A percentile compares a stretch with the other conserved stretches of the same genome.
Evolutionary conservation across 2,329 filamentous ascomycete genomes (phyloP).

Genomic region (Fusarium fracticaudum): DNA sequence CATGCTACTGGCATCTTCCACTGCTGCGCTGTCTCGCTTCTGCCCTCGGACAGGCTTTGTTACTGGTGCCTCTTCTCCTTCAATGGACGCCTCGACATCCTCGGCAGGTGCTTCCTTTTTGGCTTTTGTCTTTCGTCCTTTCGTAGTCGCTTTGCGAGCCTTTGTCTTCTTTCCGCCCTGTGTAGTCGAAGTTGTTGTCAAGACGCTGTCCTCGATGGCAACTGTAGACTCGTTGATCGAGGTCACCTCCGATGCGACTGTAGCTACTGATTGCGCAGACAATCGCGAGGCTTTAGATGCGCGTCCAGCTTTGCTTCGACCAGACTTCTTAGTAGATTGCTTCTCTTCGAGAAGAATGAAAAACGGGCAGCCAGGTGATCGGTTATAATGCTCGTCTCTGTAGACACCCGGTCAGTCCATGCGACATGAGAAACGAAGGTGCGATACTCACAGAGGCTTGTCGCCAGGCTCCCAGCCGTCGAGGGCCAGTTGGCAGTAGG

Average conservation of each 20-base stretch:
- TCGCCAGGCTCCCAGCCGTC: slow-evolving; percentile 96
- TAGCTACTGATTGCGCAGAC: slow-evolving; percentile 67
- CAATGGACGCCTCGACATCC: slow-evolving; percentile 44
- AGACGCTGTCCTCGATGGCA: slow-evolving; percentile 66
- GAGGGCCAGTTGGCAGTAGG: slow-evolving; percentile 88
- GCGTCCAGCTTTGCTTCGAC: slow-evolving; percentile 62
- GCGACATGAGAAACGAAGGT: not conserved
- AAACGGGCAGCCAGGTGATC: slow-evolving; percentile 83
- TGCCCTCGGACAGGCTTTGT: slow-evolving; percentile 60
- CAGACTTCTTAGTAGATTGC: slow-evolving; percentile 63
- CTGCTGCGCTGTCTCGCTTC: slow-evolving; percentile 71
- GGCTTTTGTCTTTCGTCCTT: slow-evolving; percentile 47
- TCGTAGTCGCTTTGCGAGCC: slow-evolving; percentile 60
- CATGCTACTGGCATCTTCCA: slow-evolving; percentile 58
- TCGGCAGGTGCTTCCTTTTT: slow-evolving; percentile 66
- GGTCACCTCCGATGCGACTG: slow-evolving; percentile 59
- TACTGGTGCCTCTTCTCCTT: slow-evolving; percentile 37
- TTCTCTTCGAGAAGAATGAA: slow-evolving; percentile 74
- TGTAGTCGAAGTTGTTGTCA: slow-evolving; percentile 68
- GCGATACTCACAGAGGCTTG: slow-evolving; percentile 76
- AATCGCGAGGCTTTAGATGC: slow-evolving; percentile 76
- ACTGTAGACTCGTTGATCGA: slow-evolving; percentile 59
- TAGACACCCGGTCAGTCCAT: slow-evolving; percentile 35
- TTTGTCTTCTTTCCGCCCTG: slow-evolving; percentile 67
- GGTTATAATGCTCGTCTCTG: slow-evolving; percentile 85